phyloP scores from a whole-genome alignment of 179 eudicot genomes.

The Carnegiea gigantea region DNA sequence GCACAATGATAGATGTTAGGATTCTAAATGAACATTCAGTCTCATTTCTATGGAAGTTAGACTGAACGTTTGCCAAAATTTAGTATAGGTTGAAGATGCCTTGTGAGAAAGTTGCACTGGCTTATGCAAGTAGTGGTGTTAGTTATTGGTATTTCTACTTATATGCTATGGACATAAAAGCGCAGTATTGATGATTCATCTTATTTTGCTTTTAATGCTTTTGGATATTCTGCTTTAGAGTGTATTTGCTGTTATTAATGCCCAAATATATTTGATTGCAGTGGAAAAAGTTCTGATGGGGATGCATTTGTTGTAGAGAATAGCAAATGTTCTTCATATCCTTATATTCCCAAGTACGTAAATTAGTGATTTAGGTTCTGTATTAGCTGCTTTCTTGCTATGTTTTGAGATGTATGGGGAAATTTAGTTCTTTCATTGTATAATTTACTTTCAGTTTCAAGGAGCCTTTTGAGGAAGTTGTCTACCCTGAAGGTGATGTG shows the following conservation, averaged over 20 bases:
- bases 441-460: slow-evolving; percentile 52
- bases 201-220: slow-evolving; percentile 1
- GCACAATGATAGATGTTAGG: not conserved
- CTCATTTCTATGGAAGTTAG: not conserved
- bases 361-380: not conserved
- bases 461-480: slow-evolving; percentile 72
- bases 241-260: slow-evolving; percentile 15
- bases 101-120: not conserved
- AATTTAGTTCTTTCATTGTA: not conserved
- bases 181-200: not conserved
- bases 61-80: not conserved
- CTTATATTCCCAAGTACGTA: slow-evolving; percentile 74
- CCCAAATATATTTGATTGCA: slow-evolving; percentile 28
- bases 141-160: not conserved
- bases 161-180: not conserved
- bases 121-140: not conserved
- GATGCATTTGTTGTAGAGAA: slow-evolving; percentile 29
- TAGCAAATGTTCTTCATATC: slow-evolving; percentile 29
- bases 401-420: not conserved
- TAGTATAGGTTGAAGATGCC: not conserved
- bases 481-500: slow-evolving; percentile 88
- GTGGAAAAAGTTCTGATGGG: slow-evolving; percentile 34
- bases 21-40: not conserved
- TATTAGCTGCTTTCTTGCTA: not conserved
- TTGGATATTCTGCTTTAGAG: not conserved